These are phyloP conservation scores for Moesziomyces sp. DNA, from an alignment of 1,284 basidiomycete species.

Conservation along the genomic window DNA sequence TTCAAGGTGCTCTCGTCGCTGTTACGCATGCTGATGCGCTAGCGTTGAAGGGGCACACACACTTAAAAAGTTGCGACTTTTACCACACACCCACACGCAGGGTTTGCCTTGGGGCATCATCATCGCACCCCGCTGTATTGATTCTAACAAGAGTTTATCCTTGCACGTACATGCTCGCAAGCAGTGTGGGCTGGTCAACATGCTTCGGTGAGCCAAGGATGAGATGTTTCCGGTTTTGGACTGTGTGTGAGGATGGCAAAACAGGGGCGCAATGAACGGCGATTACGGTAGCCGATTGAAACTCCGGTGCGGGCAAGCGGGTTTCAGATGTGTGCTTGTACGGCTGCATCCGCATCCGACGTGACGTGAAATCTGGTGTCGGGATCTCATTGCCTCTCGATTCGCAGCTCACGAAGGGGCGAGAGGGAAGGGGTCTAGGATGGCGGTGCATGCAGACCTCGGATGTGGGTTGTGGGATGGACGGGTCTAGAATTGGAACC, in stretches of 20 bases:
- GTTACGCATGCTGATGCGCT: slow-evolving; percentile 48
- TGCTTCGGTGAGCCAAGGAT: too few species aligned
- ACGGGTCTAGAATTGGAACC: too few species aligned
- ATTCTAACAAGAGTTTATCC: too few species aligned
- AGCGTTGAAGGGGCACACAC: neutral
- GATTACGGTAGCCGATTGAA: neutral
- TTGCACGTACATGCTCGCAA: too few species aligned
- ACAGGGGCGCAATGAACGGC: neutral
- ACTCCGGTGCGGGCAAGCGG: neutral
- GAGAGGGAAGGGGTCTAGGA: too few species aligned
- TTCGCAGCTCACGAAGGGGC: too few species aligned
- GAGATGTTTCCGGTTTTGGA: neutral
- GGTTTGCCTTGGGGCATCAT: too few species aligned
- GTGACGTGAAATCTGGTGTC: neutral
- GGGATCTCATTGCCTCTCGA: neutral
- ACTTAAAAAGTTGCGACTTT: neutral
- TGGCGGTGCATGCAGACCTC: too few species aligned
- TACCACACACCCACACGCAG: neutral
- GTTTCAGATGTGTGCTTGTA: neutral
- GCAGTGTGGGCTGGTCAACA: too few species aligned
- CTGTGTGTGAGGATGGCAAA: too few species aligned
- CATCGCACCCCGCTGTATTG: too few species aligned
- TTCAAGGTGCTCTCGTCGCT: slow-evolving; percentile 51
- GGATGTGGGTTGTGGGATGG: too few species aligned
- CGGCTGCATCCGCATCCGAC: neutral